Evolutionary conservation across 2,329 filamentous ascomycete species (phyloP).

Genomic region (Calonectria hongkongensis): DNA sequence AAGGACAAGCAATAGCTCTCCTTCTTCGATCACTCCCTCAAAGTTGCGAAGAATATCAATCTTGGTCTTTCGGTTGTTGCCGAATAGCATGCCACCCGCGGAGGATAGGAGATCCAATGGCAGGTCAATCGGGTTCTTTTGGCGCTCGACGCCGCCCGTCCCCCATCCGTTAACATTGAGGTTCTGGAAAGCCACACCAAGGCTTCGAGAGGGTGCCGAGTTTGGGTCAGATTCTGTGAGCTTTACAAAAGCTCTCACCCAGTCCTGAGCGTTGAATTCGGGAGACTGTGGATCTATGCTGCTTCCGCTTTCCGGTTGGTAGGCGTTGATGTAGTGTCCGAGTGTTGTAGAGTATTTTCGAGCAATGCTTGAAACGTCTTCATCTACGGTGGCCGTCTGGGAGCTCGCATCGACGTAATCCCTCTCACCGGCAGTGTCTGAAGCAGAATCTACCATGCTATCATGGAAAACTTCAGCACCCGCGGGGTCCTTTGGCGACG

Average conservation of each 20-base stretch:
- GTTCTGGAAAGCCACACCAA: slow-evolving; percentile 55
- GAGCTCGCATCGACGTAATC: neutral
- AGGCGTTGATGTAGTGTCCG: slow-evolving; percentile 43
- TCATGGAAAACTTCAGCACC: neutral
- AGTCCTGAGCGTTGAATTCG: slow-evolving; percentile 52
- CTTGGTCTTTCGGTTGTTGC: slow-evolving; percentile 28
- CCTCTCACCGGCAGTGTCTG: neutral
- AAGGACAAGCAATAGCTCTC: slow-evolving; percentile 60
- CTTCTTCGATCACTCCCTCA: slow-evolving; percentile 56
- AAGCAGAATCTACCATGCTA: neutral
- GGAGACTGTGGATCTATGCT: slow-evolving; percentile 52
- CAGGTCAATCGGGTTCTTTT: slow-evolving; percentile 51
- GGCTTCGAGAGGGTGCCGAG: slow-evolving; percentile 49
- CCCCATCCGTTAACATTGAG: slow-evolving; percentile 56
- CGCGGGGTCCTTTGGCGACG: neutral
- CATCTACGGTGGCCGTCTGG: neutral
- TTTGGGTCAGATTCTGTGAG: slow-evolving; percentile 52
- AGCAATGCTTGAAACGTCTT: slow-evolving; percentile 43
- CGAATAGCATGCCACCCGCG: slow-evolving; percentile 24
- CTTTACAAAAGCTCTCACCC: slow-evolving; percentile 53
- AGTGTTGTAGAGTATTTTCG: slow-evolving; percentile 44
- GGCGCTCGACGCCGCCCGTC: slow-evolving; percentile 48
- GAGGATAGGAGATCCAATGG: slow-evolving; percentile 43
- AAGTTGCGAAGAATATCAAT: slow-evolving; percentile 56
- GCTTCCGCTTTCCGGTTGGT: slow-evolving; percentile 47